Base-by-base conservation (phyloP, 768 basidiomycete genomes). In the Russula foetens region DNA sequence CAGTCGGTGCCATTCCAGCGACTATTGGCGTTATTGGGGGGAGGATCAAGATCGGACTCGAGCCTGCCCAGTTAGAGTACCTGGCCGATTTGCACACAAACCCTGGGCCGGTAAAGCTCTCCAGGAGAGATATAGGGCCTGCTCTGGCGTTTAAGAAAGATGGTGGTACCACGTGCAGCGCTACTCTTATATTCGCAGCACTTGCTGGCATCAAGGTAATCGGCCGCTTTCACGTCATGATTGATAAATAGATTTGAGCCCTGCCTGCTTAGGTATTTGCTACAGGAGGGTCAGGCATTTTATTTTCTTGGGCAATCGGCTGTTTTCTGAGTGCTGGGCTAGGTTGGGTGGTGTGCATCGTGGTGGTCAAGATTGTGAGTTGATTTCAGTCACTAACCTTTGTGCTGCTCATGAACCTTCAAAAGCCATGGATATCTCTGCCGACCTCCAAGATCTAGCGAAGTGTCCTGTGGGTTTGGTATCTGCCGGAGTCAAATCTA, bases 401-500 rank as follows among this genome's bases (percentile, higher is more conserved):
- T 26, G 12, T 43, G 39, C 38, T 39, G 39, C 24, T 15, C 28
- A 41, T 53, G 14, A 41, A 19, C 15, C 17, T 26, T 41, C 53
- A 56, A 24, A 66, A 97, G 92, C 91, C 19, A 84, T 98, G 84
- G 96, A 99, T 68, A 77, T 99, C 29, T 98, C 96, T 17, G 93
- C 96, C 17, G 96, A 99, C 71, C 77, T 99, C 17, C 85, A 86
- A 9, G 93, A 98, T 70, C 81, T 99, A 35, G 79, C 89, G 23
- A 81, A 91, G 21, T 96, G 92, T 67, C 89, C 94, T 23, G 90
- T 98, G 47, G 93, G 88, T 3, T 79, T 99, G 38, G 84, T 98
- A 11, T 96, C 95, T 19, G 88, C 94, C 11, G 97, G 97, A 12
- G 85, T 91, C 21, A 99, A 98, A 71, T 92, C 90, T 0, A 98